These are phyloP conservation scores for Soucietia sequanensis DNA, from an alignment of 805 yeast genomes.

Conservation along the genomic window DNA sequence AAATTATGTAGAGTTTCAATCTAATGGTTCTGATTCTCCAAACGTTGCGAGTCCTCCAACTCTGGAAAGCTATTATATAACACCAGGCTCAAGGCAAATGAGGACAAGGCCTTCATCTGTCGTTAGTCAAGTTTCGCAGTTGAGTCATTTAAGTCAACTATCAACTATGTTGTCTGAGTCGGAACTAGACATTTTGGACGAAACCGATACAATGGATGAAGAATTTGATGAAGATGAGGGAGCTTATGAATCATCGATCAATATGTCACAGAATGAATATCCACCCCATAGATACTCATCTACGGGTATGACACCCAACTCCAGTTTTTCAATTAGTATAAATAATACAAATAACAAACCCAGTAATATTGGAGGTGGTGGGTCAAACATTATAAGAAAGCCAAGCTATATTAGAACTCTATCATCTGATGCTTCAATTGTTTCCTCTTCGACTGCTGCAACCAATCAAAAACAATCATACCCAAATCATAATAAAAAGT, in stretches of 20 bases:
- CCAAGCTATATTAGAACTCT: slow-evolving; percentile 31
- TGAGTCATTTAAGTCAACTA: slow-evolving; percentile 40
- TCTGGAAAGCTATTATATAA: slow-evolving; percentile 8
- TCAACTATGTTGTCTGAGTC: slow-evolving; percentile 43
- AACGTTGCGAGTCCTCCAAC: slow-evolving; percentile 5
- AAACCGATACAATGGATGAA: slow-evolving; percentile 38
- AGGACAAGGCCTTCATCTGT: slow-evolving; percentile 40
- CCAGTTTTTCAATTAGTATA: slow-evolving; percentile 5
- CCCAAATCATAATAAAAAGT: slow-evolving; percentile 19
- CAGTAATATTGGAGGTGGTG: too few relatives aligned
- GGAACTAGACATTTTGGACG: slow-evolving; percentile 39
- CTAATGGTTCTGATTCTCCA: slow-evolving; percentile 1
- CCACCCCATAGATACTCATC: slow-evolving; percentile 9
- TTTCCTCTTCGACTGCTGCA: slow-evolving; percentile 27
- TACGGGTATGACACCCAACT: slow-evolving; percentile 11
- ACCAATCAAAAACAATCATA: slow-evolving; percentile 7
- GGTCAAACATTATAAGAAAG: too few relatives aligned
- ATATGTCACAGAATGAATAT: slow-evolving; percentile 30
- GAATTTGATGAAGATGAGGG: slow-evolving; percentile 37
- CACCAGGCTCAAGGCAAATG: slow-evolving; percentile 1
- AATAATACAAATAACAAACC: slow-evolving; percentile 1
- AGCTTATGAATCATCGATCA: slow-evolving; percentile 37
- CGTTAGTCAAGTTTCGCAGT: slow-evolving; percentile 38
- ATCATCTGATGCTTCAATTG: slow-evolving; percentile 38
- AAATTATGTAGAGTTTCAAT: too few relatives aligned